Evolutionary conservation across 176 grass and related monocot species (phyloP), one percentile per base, ranked within the genome.

Genomic region (Poa annua): DNA sequence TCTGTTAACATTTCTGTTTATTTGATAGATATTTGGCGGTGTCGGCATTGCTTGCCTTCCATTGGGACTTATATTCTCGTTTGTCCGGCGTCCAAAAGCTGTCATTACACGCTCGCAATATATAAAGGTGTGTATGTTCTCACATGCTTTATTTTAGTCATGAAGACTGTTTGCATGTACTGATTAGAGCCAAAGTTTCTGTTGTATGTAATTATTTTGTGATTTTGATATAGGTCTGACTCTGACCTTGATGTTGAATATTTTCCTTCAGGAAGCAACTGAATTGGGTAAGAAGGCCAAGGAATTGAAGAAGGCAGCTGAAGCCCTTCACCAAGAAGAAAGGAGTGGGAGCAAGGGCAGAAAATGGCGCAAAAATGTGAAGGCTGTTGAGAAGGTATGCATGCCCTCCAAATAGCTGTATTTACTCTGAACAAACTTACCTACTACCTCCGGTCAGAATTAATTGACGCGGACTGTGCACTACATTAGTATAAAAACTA

Each of bases 341-440:
- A 96, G 89, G 81, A 95, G 69, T 38, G 93, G 97, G 34, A 92
- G 44, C 20, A 99, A 96, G 59, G 97, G 93, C 77, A 84, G 97
- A 71, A 99, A 99, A 94, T 99, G 89, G 89, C 97, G 93, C 80
- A 99, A 99, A 90, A 99, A 99, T 6, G 91, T 99, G 63, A 99
- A 99, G 77, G 84, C 97, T 88, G 84, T 90, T 8, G 93, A 92
- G 68, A 99, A 96, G 91, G 97, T 91, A 48, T 44, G 41, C 41
- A 41, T 81, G 24, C 34, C 33, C 55, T 73, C 15, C 11, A 74
- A 59, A 85, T 26, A 80, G 4, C 22, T 51, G 25, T 4, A 9
- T 65, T 67, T 75, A 80, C 26, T 21, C 32, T 61, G 16, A 48
- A 75, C 21, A 35, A 67, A 68, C 53, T 24, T 50, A 80, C 48